These are phyloP conservation scores for Termitomyces sp. DNA, from an alignment of 768 basidiomycete genomes.

Conservation along the genomic window DNA sequence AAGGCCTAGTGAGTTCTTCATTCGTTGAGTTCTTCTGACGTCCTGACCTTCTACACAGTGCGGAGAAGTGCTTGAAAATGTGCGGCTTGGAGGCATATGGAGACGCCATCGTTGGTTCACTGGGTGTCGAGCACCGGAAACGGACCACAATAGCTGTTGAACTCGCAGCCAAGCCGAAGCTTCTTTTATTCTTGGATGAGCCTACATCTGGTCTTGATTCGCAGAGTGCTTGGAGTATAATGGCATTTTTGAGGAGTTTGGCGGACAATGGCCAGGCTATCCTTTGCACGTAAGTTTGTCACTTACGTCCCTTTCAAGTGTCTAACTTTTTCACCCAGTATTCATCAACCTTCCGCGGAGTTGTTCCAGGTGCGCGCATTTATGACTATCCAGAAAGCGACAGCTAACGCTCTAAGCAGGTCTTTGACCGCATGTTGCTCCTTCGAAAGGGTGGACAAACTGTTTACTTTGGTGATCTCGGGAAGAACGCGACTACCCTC, in stretches of 20 bases:
- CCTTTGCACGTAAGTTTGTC: constrained; percentile 65
- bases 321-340: constrained; percentile 23
- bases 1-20: constrained; percentile 59
- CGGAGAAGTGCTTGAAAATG: constrained; percentile 28
- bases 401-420: constrained; percentile 20
- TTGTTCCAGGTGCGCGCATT: constrained; percentile 52
- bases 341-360: constrained; percentile 75
- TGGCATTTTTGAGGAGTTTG: constrained; percentile 68
- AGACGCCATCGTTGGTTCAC: constrained; percentile 64
- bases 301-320: not conserved
- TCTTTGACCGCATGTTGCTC: constrained; percentile 71
- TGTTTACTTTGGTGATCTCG: constrained; percentile 72
- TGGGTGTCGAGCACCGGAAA: constrained; percentile 72
- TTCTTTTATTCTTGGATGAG: constrained; percentile 84
- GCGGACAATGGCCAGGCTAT: constrained; percentile 84
- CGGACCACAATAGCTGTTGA: constrained; percentile 86
- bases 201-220: constrained; percentile 88
- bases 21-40: not conserved
- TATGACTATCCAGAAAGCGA: not conserved
- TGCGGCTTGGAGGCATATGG: constrained; percentile 62
- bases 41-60: not conserved
- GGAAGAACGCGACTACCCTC: constrained; percentile 54
- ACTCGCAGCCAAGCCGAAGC: constrained; percentile 79
- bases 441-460: constrained; percentile 75
- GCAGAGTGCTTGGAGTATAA: constrained; percentile 82